A percentile compares a stretch with the other conserved stretches of the same genome.
Evolutionary conservation across 495 filamentous ascomycete genomes (phyloP).

Genomic region (Mytilinidion resinicola): DNA sequence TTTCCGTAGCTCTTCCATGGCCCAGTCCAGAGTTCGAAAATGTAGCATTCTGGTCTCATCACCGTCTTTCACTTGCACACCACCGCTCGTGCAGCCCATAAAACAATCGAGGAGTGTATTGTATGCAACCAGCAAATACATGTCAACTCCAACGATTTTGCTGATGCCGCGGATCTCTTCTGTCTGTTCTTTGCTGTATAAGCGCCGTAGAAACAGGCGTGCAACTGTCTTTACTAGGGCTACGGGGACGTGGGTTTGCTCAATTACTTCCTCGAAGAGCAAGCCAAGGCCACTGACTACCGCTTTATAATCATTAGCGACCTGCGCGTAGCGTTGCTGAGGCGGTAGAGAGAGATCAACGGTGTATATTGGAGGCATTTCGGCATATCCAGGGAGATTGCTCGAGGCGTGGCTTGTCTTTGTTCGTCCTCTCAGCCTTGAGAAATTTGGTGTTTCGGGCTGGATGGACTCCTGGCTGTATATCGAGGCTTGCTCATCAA

Average conservation of each 20-base stretch:
- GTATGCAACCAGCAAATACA: conserved; percentile 55
- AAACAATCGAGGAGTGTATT: conserved; percentile 59
- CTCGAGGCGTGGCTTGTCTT: too few species aligned
- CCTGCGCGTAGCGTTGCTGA: conserved; percentile 45
- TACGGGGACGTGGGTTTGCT: conserved; percentile 10
- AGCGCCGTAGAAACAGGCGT: conserved; percentile 38
- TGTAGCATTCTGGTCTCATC: conserved; percentile 46
- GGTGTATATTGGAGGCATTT: conserved; percentile 34
- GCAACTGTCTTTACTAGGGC: conserved; percentile 13
- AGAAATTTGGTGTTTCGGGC: too few species aligned
- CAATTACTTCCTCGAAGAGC: conserved; percentile 45
- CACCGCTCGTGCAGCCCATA: conserved; percentile 63
- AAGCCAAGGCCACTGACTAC: conserved; percentile 38
- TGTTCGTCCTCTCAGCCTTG: too few species aligned
- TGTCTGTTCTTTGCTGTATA: conserved; percentile 53
- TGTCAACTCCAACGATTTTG: conserved; percentile 44
- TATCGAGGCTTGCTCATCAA: too few species aligned
- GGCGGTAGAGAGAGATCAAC: conserved; percentile 58
- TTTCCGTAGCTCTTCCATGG: conserved; percentile 53
- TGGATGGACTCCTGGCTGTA: too few species aligned
- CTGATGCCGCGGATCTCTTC: conserved; percentile 56
- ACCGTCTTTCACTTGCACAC: conserved; percentile 32
- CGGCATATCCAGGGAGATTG: not conserved
- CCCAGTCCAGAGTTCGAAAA: conserved; percentile 64
- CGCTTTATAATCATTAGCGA: conserved; percentile 42